Conservation (phyloP, 140 eudicot species). For the Bidens hawaiensis region DNA sequence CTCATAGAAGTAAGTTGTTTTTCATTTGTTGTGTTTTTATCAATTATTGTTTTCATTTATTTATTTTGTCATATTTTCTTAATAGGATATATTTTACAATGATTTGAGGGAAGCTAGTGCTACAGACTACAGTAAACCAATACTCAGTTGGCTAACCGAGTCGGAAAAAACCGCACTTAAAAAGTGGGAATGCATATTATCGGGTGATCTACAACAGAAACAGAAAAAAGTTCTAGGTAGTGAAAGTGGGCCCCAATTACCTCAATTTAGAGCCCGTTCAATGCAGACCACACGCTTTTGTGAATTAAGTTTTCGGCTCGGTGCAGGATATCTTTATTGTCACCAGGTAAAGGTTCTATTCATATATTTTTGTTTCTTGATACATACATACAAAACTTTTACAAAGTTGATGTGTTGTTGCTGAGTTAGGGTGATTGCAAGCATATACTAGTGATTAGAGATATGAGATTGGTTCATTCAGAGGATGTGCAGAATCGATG, state of each 20-base stretch:
- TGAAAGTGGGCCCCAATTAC: constrained; percentile 39
- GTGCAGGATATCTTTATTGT: constrained; percentile 83
- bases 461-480: constrained; percentile 73
- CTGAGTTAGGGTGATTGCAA: constrained; percentile 72
- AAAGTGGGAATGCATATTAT: constrained; percentile 70
- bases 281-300: constrained; percentile 66
- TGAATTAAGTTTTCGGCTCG: constrained; percentile 73
- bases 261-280: constrained; percentile 40
- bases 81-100: constrained; percentile 75
- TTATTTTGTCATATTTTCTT: too few species aligned
- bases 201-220: constrained; percentile 58
- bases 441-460: constrained; percentile 66
- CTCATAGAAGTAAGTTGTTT: constrained; percentile 51
- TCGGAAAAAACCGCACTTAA: constrained; percentile 61
- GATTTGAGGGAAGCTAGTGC: constrained; percentile 57
- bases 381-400: not conserved
- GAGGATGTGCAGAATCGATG: constrained; percentile 70
- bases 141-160: constrained; percentile 68
- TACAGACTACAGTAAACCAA: constrained; percentile 66
- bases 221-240: constrained; percentile 46
- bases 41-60: not conserved
- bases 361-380: not conserved
- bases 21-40: not conserved
- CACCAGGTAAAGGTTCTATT: constrained; percentile 51
- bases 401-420: not conserved